phyloP scores from a whole-genome alignment of 2,329 filamentous ascomycete species.

The Cytospora piceae region DNA sequence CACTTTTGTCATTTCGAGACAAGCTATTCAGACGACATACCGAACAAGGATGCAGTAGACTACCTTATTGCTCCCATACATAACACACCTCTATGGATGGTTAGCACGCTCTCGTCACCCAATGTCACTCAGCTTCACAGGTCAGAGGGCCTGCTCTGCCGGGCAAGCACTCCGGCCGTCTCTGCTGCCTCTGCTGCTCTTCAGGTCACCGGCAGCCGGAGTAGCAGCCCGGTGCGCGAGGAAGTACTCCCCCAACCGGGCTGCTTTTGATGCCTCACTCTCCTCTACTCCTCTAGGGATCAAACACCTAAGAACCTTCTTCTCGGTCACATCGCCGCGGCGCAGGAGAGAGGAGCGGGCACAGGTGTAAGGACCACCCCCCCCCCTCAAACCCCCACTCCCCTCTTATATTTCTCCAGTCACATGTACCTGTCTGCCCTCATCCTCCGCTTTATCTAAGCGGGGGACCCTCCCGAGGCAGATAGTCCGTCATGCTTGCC shows the following conservation, averaged over 20 bases:
- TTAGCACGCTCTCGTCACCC: background rate
- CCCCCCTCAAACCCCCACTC: background rate
- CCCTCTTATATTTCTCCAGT: background rate
- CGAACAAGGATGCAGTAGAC: conserved; percentile 26
- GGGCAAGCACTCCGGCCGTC: conserved; percentile 12
- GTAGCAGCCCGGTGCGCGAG: background rate
- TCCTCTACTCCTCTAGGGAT: conserved; percentile 7
- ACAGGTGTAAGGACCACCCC: conserved; percentile 21
- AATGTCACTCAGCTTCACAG: conserved; percentile 28
- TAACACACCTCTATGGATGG: background rate
- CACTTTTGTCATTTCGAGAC: no score
- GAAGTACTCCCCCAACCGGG: conserved; percentile 4
- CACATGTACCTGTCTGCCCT: background rate
- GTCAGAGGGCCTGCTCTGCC: conserved; percentile 14
- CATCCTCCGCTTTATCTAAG: background rate
- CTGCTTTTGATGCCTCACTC: background rate
- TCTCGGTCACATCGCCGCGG: conserved; percentile 24
- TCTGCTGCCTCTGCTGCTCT: background rate
- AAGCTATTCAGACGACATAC: background rate
- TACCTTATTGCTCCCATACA: background rate
- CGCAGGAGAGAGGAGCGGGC: conserved; percentile 22
- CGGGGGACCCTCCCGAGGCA: background rate
- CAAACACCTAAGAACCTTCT: conserved; percentile 20
- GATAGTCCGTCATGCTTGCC: no score
- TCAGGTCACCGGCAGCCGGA: conserved; percentile 6